Evolutionary conservation across 257 asterid genomes (phyloP).

Genomic region (Scutellaria baicalensis): DNA sequence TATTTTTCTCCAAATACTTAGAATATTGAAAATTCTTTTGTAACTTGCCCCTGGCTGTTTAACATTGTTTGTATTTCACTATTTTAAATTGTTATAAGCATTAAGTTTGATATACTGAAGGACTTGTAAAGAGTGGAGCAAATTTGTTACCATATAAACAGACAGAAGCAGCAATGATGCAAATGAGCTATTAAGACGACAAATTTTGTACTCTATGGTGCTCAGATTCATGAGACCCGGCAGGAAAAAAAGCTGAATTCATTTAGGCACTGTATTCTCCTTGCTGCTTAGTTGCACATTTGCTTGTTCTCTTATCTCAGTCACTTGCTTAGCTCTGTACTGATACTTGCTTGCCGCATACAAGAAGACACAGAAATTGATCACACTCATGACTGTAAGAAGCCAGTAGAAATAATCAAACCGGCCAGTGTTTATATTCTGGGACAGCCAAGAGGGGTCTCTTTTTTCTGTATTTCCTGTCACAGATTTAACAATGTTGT

Average conservation of each 20-base stretch:
- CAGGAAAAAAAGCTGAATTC: not conserved
- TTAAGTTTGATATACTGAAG: not conserved
- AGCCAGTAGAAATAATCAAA: conserved; percentile 91
- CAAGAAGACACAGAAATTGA: conserved; percentile 69
- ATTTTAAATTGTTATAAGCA: not conserved
- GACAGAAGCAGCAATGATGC: not conserved
- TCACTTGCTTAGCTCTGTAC: conserved; percentile 58
- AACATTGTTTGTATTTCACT: not conserved
- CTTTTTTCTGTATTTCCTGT: conserved; percentile 53
- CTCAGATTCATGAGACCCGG: conserved; percentile 7
- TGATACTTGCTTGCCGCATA: conserved; percentile 70
- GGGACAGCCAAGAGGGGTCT: conserved; percentile 81
- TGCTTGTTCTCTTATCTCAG: conserved; percentile 27
- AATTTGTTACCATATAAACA: not conserved
- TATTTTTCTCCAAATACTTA: conserved; percentile 4
- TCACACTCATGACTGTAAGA: conserved; percentile 67
- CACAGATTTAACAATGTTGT: conserved; percentile 66
- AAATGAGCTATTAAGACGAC: not conserved
- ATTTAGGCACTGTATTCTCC: conserved; percentile 10
- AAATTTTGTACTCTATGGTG: not conserved
- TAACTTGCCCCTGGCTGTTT: not conserved
- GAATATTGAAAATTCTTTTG: not conserved
- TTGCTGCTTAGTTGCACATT: conserved; percentile 20
- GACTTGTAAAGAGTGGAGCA: not conserved
- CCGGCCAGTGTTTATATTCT: conserved; percentile 74